Conservation (phyloP, 352 stramenopile species). For the Globisporangium perplexum region DNA sequence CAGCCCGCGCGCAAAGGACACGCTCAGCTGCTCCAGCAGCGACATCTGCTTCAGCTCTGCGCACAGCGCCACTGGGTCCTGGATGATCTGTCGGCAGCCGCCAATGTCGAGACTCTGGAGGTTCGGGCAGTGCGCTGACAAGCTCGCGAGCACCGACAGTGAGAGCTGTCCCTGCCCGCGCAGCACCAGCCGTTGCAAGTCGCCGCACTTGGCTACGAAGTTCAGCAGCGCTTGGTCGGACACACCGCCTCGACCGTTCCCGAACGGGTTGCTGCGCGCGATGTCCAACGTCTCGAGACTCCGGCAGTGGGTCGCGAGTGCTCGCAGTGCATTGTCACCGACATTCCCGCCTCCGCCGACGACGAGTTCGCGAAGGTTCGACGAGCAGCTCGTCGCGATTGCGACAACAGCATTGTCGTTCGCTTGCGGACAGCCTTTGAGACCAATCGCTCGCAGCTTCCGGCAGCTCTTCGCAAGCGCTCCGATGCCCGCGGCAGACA, state of each 20-base stretch:
- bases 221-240: conserved; percentile 38
- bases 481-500: conserved; percentile 31
- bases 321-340: conserved; percentile 32
- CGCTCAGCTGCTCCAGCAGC: conserved; percentile 40
- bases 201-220: conserved; percentile 32
- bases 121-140: conserved; percentile 32
- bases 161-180: conserved; percentile 53
- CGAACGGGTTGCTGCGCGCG: conserved; percentile 62
- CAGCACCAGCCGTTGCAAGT: conserved; percentile 36
- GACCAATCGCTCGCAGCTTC: conserved; percentile 29
- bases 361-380: conserved; percentile 26
- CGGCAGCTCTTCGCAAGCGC: conserved; percentile 21
- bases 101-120: conserved; percentile 51
- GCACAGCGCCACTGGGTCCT: conserved; percentile 37
- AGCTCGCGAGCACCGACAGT: conserved; percentile 23
- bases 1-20: conserved; percentile 47
- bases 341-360: conserved; percentile 45
- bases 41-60: conserved; percentile 36
- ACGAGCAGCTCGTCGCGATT: conserved; percentile 28
- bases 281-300: conserved; percentile 43
- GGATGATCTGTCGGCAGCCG: conserved; percentile 50
- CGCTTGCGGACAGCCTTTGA: conserved; percentile 55
- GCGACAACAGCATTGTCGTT: conserved; percentile 28
- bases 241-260: conserved; percentile 40
- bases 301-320: conserved; percentile 33